These are phyloP conservation scores for Ceratobasidium sp. DNA, from an alignment of 1,284 basidiomycete genomes.

Conservation along the genomic window DNA sequence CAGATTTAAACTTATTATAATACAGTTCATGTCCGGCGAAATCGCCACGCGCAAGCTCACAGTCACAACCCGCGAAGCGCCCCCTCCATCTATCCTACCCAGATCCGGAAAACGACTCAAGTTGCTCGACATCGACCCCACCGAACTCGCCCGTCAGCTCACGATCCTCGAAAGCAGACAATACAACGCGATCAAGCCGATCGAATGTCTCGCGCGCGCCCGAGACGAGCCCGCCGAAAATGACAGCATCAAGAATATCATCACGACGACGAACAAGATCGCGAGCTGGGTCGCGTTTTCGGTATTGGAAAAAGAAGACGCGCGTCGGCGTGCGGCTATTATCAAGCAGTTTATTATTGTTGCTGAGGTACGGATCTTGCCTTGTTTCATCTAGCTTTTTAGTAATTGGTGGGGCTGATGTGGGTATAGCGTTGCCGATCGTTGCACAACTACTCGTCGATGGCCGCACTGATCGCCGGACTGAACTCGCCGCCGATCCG, in stretches of 20 bases:
- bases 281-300: slow-evolving; percentile 96
- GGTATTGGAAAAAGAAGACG: slow-evolving; percentile 88
- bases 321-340: slow-evolving; percentile 82
- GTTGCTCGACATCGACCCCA: slow-evolving; percentile 88
- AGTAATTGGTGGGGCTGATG: no score
- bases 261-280: slow-evolving; percentile 93
- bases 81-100: slow-evolving; percentile 78
- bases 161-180: slow-evolving; percentile 93
- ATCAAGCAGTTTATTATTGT: slow-evolving; percentile 95
- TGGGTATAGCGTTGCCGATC: slow-evolving; percentile 83
- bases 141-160: slow-evolving; percentile 94
- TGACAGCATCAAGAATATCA: slow-evolving; percentile 90
- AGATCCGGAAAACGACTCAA: slow-evolving; percentile 73
- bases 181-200: slow-evolving; percentile 90
- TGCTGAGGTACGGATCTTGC: slow-evolving; percentile 73
- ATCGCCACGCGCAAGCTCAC: slow-evolving; percentile 62
- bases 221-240: slow-evolving; percentile 75
- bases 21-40: slow-evolving; percentile 71
- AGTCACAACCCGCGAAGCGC: slow-evolving; percentile 67
- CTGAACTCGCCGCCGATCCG: slow-evolving; percentile 95
- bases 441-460: slow-evolving; percentile 95
- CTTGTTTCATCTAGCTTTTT: neutral
- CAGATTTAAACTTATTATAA: slow-evolving; percentile 8
- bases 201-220: slow-evolving; percentile 90
- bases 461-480: slow-evolving; percentile 96